Percentiles rank a stretch among this genome's conserved stretches.
Conservation (phyloP, 495 filamentous ascomycete species). For the Xylaria flabelliformis region DNA sequence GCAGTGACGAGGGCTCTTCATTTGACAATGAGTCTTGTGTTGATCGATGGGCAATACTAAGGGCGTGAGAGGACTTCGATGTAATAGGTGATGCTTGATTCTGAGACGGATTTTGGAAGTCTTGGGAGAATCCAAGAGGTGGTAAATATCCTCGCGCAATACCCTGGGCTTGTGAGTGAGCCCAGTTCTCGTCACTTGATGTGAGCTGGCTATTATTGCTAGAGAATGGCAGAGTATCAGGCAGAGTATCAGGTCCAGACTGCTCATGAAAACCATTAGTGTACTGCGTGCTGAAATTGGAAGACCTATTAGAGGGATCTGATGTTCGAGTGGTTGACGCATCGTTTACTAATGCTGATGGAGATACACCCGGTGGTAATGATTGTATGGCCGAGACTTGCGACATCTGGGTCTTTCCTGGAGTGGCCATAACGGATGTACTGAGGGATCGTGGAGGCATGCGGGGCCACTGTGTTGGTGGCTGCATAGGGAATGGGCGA, state of each 20-base stretch:
- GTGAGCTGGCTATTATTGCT: constrained; percentile 41
- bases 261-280: constrained; percentile 61
- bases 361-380: constrained; percentile 76
- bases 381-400: constrained; percentile 77
- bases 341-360: constrained; percentile 78
- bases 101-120: constrained; percentile 32
- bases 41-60: constrained; percentile 44
- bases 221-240: constrained; percentile 63
- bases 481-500: constrained; percentile 43
- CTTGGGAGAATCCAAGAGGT: constrained; percentile 46
- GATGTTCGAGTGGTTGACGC: constrained; percentile 85
- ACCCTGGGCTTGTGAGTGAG: constrained; percentile 59
- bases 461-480: constrained; percentile 41
- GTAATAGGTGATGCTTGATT: constrained; percentile 31
- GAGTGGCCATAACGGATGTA: constrained; percentile 41
- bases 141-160: constrained; percentile 49
- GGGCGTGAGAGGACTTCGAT: constrained; percentile 39
- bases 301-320: constrained; percentile 66
- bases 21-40: constrained; percentile 46
- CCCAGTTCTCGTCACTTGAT: constrained; percentile 53
- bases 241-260: constrained; percentile 43
- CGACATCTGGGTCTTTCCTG: constrained; percentile 56
- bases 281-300: constrained; percentile 66
- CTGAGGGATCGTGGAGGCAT: constrained; percentile 37
- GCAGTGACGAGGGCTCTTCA: constrained; percentile 38